Evolutionary conservation across 306 rosid genomes (phyloP).

Genomic region (Argentina anserina): DNA sequence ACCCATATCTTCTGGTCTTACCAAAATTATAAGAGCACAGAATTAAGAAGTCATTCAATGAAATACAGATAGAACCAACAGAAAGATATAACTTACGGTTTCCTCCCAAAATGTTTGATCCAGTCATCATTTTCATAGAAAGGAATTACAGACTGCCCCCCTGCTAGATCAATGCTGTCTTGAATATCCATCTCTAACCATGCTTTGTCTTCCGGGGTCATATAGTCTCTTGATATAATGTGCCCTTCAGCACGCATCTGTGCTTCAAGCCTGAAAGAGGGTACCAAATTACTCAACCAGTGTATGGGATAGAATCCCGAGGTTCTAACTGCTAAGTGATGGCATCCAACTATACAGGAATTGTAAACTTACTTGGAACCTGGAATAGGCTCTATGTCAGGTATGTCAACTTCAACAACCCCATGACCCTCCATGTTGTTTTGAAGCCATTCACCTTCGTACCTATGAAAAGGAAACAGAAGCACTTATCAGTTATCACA

Average conservation of each 20-base stretch:
- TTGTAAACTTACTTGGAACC: conserved; percentile 72
- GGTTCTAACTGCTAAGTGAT: conserved; percentile 13
- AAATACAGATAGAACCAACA: background rate
- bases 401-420: conserved; percentile 88
- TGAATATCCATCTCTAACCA: conserved; percentile 98
- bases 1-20: background rate
- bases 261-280: conserved; percentile 66
- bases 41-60: background rate
- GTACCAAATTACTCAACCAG: conserved; percentile 28
- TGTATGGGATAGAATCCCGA: conserved; percentile 7
- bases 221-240: conserved; percentile 69
- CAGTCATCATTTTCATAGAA: conserved; percentile 77
- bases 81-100: conserved; percentile 58
- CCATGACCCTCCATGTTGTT: conserved; percentile 90
- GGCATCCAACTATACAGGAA: conserved; percentile 11
- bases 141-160: conserved; percentile 56
- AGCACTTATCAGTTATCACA: background rate
- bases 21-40: background rate
- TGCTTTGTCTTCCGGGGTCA: conserved; percentile 69
- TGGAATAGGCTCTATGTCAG: conserved; percentile 80
- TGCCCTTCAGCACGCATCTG: conserved; percentile 86
- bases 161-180: conserved; percentile 60
- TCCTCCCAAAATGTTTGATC: conserved; percentile 58
- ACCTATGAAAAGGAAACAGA: conserved; percentile 44
- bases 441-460: conserved; percentile 98